Evolutionary conservation across 1,284 basidiomycete genomes (phyloP), one percentile per base, ranked within the genome.

Genomic region (Ganoderma boninense): DNA sequence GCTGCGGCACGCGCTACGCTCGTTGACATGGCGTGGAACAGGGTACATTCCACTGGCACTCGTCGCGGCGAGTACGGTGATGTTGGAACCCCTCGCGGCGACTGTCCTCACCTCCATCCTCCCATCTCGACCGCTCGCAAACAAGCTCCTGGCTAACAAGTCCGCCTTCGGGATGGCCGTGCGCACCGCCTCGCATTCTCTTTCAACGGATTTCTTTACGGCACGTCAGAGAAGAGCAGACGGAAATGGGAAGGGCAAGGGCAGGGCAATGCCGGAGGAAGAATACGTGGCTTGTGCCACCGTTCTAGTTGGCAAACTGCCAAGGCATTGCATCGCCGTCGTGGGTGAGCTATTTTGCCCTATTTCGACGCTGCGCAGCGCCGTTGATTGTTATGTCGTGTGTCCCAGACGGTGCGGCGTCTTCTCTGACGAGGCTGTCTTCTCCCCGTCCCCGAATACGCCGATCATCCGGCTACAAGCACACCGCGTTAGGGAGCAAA

Each of bases 181-280:
- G 35, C 73, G 74, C 59, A 63, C 82, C 44, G 70, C 79, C 60
- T 77, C 77, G 64, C 76, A 78, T 32, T 72, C 78, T 16, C 73
- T 84, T 62, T 80, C 82, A 10, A 71, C 81, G 20, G 85, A 88
- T 74, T 89, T 89, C 79, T 89, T 90, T 74, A 86, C 84, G 2
- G 89, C 90, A 8, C 81, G 80, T 63, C 84, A 88, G 13, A 82
- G 86, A 68, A 81, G 81, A 69, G 79, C 77, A 65, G 87, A 84
- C 73, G 87, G 88, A 64, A 87, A 84, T 72, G 87, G 88, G 61
- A 90, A 92, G 80, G 87, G 88, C 62, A 90, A 92, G 79, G 85
- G 83, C 74, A 85, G 81, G 74, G 84, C 82, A 23, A 64, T 74
- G 23, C 81, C 72, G 71, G 80, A 77, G 38, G 69, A 77, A 66